These are phyloP conservation scores for Penicillium brevicompactum DNA, from an alignment of 2,329 filamentous ascomycete genomes.

Conservation along the genomic window DNA sequence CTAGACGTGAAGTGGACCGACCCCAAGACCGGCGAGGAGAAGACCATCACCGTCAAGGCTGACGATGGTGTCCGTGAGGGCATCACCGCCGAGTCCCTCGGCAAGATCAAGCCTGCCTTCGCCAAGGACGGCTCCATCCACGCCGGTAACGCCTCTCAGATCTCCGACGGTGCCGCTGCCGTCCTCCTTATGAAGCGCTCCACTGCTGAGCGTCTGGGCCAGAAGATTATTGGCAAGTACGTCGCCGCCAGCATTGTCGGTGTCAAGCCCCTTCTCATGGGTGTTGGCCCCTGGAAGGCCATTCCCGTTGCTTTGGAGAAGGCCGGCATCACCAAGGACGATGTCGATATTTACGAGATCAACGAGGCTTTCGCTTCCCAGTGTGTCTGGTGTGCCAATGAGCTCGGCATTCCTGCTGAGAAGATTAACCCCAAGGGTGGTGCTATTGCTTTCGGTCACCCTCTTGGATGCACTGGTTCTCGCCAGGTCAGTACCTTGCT, in stretches of 20 bases:
- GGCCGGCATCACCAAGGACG: conserved; percentile 80
- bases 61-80: conserved; percentile 87
- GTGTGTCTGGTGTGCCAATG: conserved; percentile 89
- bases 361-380: conserved; percentile 98
- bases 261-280: conserved; percentile 92
- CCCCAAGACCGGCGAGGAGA: conserved; percentile 84
- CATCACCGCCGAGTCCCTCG: conserved; percentile 84
- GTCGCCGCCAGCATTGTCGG: conserved; percentile 83
- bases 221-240: conserved; percentile 89
- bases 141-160: conserved; percentile 93
- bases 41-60: conserved; percentile 76
- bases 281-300: conserved; percentile 90
- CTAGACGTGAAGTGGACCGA: conserved; percentile 85
- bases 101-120: conserved; percentile 88
- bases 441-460: conserved; percentile 94
- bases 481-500: conserved; percentile 90
- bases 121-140: conserved; percentile 91
- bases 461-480: conserved; percentile 89
- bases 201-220: conserved; percentile 83
- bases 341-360: conserved; percentile 97
- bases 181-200: conserved; percentile 94
- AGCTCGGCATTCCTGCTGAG: conserved; percentile 76
- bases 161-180: conserved; percentile 92
- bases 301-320: conserved; percentile 90
- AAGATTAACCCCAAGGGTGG: conserved; percentile 98